These are phyloP conservation scores for Colletotrichum brevisporum DNA, from an alignment of 2,329 filamentous ascomycete genomes.

Conservation along the genomic window DNA sequence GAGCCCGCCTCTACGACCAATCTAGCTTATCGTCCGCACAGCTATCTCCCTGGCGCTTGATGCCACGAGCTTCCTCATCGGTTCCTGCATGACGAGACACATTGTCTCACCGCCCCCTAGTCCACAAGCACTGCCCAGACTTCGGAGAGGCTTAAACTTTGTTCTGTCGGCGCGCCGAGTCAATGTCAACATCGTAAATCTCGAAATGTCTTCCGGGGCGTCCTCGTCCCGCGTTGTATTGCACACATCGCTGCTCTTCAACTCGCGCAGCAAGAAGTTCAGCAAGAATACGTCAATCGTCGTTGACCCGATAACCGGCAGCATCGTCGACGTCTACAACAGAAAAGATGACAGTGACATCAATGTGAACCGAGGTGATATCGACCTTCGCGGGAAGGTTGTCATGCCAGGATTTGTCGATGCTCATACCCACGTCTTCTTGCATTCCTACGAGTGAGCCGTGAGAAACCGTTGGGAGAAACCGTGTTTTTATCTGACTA, in stretches of 20 bases:
- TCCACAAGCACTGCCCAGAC: not conserved
- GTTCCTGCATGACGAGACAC: not conserved
- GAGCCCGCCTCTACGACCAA: not conserved
- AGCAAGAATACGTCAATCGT: slow-evolving; percentile 58
- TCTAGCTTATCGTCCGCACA: not conserved
- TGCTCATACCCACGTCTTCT: slow-evolving; percentile 69
- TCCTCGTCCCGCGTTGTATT: slow-evolving; percentile 46
- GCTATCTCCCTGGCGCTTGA: not conserved
- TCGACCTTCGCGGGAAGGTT: slow-evolving; percentile 68
- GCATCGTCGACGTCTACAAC: slow-evolving; percentile 54
- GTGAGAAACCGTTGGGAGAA: too few relatives aligned
- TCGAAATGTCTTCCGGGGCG: slow-evolving; percentile 9
- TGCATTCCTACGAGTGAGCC: slow-evolving; percentile 61
- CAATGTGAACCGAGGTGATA: slow-evolving; percentile 53
- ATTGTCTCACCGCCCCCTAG: not conserved
- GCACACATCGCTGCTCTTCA: slow-evolving; percentile 63
- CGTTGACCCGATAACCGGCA: slow-evolving; percentile 55
- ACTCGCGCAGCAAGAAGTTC: slow-evolving; percentile 59
- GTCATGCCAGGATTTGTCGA: slow-evolving; percentile 69
- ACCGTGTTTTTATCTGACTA: slow-evolving; percentile 4
- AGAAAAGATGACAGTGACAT: slow-evolving; percentile 45
- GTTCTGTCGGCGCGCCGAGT: not conserved
- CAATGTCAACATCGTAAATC: not conserved
- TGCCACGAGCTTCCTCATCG: not conserved
- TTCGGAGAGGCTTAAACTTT: not conserved